Conservation (phyloP, 2,329 filamentous ascomycete species). For the Coniella lustricola region DNA sequence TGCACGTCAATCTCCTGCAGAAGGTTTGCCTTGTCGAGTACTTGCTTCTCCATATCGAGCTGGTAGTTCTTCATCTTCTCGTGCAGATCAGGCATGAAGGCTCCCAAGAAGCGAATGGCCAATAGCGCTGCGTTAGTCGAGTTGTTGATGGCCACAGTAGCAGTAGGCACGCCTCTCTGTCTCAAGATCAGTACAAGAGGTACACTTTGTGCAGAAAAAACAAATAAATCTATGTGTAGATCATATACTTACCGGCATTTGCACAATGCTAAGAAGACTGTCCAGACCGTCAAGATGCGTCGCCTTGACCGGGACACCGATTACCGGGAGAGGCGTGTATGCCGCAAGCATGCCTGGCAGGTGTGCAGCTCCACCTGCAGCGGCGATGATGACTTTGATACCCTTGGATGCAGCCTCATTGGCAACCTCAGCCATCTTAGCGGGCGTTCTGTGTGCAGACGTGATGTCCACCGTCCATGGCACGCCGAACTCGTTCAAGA, state of each 20-base stretch:
- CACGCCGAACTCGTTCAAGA: conserved; percentile 63
- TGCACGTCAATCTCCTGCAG: conserved; percentile 51
- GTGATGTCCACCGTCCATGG: conserved; percentile 69
- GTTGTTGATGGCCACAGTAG: conserved; percentile 75
- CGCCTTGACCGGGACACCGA: conserved; percentile 71
- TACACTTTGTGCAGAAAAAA: too few relatives aligned
- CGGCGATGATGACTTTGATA: conserved; percentile 68
- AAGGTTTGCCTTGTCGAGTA: conserved; percentile 53
- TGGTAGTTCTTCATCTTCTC: conserved; percentile 55
- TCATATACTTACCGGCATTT: conserved; percentile 57
- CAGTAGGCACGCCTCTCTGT: conserved; percentile 58
- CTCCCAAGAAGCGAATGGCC: conserved; percentile 61
- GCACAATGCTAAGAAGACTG: conserved; percentile 64
- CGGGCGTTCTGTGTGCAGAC: conserved; percentile 69
- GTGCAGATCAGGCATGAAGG: conserved; percentile 47
- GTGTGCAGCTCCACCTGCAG: conserved; percentile 66
- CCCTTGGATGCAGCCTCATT: conserved; percentile 55
- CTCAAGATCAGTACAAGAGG: conserved; percentile 27
- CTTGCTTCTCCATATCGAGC: conserved; percentile 54
- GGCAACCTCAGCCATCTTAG: conserved; percentile 62
- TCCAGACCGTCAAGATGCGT: conserved; percentile 67
- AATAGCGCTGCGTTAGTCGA: conserved; percentile 69
- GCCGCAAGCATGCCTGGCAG: conserved; percentile 70
- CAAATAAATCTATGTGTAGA: neutral
- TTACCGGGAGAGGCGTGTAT: conserved; percentile 65